A percentile compares a stretch with the other conserved stretches of the same genome.
Conservation (phyloP, 257 asterid species). For the Euphrasia confusa region DNA sequence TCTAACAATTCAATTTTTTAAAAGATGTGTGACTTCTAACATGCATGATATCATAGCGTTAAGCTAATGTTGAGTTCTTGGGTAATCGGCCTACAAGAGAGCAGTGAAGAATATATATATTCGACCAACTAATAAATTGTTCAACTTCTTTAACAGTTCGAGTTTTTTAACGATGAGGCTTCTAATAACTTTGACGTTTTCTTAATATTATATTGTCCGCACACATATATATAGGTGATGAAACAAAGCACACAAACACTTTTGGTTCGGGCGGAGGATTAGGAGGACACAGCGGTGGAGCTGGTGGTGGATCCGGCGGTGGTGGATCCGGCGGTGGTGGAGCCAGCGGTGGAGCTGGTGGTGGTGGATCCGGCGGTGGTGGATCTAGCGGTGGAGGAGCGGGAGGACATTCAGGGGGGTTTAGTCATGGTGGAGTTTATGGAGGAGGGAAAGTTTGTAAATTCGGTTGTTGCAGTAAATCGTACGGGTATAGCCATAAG, state of each 20-base stretch:
- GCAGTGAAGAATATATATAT: too few species aligned
- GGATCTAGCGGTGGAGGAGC: too few species aligned
- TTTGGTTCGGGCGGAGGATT: background rate
- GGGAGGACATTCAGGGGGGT: slow-evolving; percentile 25
- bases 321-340: background rate
- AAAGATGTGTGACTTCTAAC: too few species aligned
- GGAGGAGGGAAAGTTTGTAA: slow-evolving; percentile 35
- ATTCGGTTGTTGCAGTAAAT: slow-evolving; percentile 39
- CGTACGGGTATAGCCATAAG: slow-evolving; percentile 27
- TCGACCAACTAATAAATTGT: too few species aligned
- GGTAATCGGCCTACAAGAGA: too few species aligned
- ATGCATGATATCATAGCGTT: too few species aligned
- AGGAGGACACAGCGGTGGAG: background rate
- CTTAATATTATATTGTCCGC: background rate
- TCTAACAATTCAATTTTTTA: too few species aligned
- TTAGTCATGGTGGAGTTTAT: slow-evolving; percentile 26
- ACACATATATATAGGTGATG: slow-evolving; percentile 12
- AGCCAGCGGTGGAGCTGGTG: background rate
- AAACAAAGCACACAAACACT: slow-evolving; percentile 22
- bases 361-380: background rate
- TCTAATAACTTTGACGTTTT: background rate
- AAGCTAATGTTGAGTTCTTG: too few species aligned
- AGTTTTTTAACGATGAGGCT: too few species aligned
- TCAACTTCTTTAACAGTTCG: too few species aligned
- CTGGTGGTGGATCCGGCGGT: too few species aligned